Conservation (phyloP, 139 green algal genomes). For the Zygnema circumcarinatum region DNA sequence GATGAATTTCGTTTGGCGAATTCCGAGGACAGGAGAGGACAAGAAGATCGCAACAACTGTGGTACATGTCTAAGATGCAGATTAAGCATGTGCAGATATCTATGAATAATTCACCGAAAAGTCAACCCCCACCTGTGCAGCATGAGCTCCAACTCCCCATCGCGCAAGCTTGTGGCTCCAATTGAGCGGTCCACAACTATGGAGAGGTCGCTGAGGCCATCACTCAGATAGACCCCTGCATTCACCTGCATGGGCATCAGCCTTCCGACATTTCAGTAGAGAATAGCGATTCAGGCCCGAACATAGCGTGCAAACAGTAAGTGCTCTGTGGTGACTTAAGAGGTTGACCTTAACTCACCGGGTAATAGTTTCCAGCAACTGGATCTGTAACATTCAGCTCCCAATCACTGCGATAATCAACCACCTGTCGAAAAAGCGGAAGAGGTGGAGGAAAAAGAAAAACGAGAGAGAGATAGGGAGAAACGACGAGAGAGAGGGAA, state of each 20-base stretch:
- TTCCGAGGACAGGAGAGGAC: too few relatives aligned
- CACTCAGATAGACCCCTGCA: slow-evolving; percentile 39
- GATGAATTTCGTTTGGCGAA: too few relatives aligned
- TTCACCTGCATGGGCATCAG: slow-evolving; percentile 37
- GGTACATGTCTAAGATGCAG: too few relatives aligned
- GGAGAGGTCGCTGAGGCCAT: slow-evolving; percentile 36
- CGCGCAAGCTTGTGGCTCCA: slow-evolving; percentile 41
- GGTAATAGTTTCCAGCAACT: slow-evolving; percentile 66
- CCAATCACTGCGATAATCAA: slow-evolving; percentile 56
- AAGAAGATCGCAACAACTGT: too few relatives aligned
- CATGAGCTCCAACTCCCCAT: slow-evolving; percentile 62
- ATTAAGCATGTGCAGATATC: neutral
- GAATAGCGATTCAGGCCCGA: too few relatives aligned
- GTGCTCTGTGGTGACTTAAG: too few relatives aligned
- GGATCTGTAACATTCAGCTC: slow-evolving; percentile 57
- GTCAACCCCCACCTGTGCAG: slow-evolving; percentile 56
- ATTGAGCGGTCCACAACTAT: slow-evolving; percentile 55
- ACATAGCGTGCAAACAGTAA: too few relatives aligned
- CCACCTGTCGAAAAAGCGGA: slow-evolving; percentile 29
- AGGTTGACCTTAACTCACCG: too few relatives aligned
- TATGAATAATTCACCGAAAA: too few relatives aligned
- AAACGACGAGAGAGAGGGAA: slow-evolving; percentile 6
- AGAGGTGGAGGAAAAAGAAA: neutral
- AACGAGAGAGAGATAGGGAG: slow-evolving; percentile 21
- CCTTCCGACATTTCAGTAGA: neutral